Conservation (phyloP, 371 early-diverging fungal species). For the Chytridium lagenaria region DNA sequence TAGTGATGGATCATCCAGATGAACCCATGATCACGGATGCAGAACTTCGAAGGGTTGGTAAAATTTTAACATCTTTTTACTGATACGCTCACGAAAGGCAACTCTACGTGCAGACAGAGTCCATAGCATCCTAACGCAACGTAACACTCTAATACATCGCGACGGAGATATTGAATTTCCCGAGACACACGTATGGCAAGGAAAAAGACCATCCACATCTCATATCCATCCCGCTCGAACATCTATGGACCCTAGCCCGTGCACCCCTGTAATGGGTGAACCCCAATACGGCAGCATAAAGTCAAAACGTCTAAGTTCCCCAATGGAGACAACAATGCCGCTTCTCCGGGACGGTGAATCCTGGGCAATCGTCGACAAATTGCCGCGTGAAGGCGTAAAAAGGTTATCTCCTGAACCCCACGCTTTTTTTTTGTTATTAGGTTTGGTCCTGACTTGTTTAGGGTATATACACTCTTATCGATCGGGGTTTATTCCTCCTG, state of each 20-base stretch:
- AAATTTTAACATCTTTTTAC: background rate
- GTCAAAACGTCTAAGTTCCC: constrained; percentile 5
- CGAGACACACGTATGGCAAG: background rate
- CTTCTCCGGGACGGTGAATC: background rate
- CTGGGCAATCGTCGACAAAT: background rate
- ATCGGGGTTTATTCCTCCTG: constrained; percentile 43
- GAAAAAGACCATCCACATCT: background rate
- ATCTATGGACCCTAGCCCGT: background rate
- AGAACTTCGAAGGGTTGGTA: background rate
- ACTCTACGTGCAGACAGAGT: background rate
- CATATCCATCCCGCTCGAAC: background rate
- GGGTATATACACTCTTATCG: constrained; percentile 35
- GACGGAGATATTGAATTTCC: no score
- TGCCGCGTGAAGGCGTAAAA: constrained; percentile 1
- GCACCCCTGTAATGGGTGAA: constrained; percentile 4
- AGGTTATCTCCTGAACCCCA: background rate
- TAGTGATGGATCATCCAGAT: no score
- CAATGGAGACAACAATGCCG: background rate
- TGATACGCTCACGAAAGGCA: background rate
- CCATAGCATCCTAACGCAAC: background rate
- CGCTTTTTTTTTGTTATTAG: no score
- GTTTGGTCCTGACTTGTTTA: constrained; percentile 1
- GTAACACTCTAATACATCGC: no score
- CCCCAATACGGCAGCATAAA: background rate
- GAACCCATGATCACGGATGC: background rate